Evolutionary conservation across 73 alveolate genomes (phyloP), one percentile per base, ranked within the genome.

Genomic region (Effrenium voratum): DNA sequence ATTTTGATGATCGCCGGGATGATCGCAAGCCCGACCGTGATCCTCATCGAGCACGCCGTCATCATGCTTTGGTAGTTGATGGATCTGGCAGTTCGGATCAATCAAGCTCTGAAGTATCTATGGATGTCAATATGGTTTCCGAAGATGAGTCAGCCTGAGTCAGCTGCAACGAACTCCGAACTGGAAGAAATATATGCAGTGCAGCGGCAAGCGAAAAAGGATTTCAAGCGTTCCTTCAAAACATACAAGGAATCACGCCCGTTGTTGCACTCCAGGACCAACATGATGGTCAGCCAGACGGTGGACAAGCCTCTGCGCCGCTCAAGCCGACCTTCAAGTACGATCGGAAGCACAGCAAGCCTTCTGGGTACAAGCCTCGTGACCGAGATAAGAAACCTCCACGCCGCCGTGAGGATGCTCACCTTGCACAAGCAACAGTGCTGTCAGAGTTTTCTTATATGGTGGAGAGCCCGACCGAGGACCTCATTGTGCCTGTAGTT

Each of bases 171-270:
- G 2, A 68, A 59, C 6, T 60, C 55, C 2, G 94, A 85, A n/a
- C 36, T 41, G 15, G 82, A 15, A 0, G 94, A 85, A 49, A 36
- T 68, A 45, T 59, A 5, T 44, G 82, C 36, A 24, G 43, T 85
- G 34, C 94, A 85, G 36, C 15, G 40, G 34, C 55, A 85, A 36
- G 94, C 94, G 19, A 57, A 60, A 22, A 10, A 32, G 24, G 82
- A 57, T 0, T 68, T 46, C 68, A 57, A 59, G 81, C 24, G 32
- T 8, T 32, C 44, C 22, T 85, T 57, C 82, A 0, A 34, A 5
- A 46, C 34, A 45, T 90, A 90, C 96, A 68, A 68, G 30, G 96
- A 90, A 12, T 22, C 87, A 40, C 44, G 75, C 57, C 60, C 1
- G 50, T 3, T 43, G 40, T 76, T 45, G 57, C 45, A n/a, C 5